Percentiles rank a stretch among this genome's conserved stretches.
Conservation (phyloP, 169 alveolate genomes). For the Eimeria brunetti region DNA sequence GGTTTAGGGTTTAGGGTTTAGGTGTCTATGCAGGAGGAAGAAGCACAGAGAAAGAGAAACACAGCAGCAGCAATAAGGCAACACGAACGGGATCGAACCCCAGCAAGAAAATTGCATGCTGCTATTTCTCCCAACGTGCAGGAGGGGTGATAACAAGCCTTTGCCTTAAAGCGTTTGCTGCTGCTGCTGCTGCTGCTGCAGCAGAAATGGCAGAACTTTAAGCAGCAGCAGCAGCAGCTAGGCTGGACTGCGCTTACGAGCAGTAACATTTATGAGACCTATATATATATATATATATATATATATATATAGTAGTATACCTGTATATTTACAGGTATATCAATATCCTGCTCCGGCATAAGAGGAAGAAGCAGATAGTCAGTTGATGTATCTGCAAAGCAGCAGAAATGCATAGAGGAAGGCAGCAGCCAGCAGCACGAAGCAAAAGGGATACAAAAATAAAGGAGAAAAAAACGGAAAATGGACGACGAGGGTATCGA, state of each 20-base stretch:
- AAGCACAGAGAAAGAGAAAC: not conserved
- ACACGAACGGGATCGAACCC: not conserved
- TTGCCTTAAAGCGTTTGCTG: not conserved
- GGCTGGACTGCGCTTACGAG: not conserved
- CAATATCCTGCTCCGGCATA: no score
- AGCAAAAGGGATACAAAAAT: no score
- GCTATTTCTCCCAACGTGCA: not conserved
- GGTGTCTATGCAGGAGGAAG: constrained; percentile 2
- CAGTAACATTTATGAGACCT: no score
- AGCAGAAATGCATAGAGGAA: no score
- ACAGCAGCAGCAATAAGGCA: constrained; percentile 22
- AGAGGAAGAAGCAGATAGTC: no score
- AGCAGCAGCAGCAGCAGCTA: not conserved
- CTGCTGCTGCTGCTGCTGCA: not conserved
- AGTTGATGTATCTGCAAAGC: no score
- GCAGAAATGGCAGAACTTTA: not conserved
- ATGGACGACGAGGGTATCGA: constrained; percentile 96
- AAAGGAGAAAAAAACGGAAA: no score
- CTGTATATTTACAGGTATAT: no score
- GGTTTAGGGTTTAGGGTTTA: not conserved
- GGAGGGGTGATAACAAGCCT: not conserved
- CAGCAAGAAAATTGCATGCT: not conserved
- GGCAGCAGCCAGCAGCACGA: no score
- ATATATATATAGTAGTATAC: no score
- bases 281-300: no score